Conservation (phyloP, 2,329 filamentous ascomycete species). For the Xylaria sp. region DNA sequence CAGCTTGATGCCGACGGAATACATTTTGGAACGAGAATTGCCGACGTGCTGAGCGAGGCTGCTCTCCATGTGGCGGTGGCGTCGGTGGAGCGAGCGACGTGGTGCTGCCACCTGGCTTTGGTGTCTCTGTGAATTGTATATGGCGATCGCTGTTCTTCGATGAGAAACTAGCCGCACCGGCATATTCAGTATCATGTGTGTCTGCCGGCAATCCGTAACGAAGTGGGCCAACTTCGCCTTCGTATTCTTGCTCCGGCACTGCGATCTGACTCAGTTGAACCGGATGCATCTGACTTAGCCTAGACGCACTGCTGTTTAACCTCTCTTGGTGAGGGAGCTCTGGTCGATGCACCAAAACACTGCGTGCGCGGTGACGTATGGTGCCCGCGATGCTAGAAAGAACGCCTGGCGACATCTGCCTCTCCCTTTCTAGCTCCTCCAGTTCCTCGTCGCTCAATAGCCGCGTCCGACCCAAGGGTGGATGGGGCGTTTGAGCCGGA, state of each 20-base stretch:
- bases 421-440: slow-evolving; percentile 62
- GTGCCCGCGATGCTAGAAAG: slow-evolving; percentile 68
- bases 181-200: slow-evolving; percentile 60
- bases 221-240: slow-evolving; percentile 55
- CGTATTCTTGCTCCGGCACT: slow-evolving; percentile 58
- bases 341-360: slow-evolving; percentile 54
- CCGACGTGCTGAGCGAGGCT: slow-evolving; percentile 65
- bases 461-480: slow-evolving; percentile 86
- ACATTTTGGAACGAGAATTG: slow-evolving; percentile 95
- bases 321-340: slow-evolving; percentile 54
- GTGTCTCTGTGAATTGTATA: slow-evolving; percentile 59
- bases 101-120: slow-evolving; percentile 55
- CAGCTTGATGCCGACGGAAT: slow-evolving; percentile 68
- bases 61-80: slow-evolving; percentile 65
- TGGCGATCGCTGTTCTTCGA: slow-evolving; percentile 54
- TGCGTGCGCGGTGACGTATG: slow-evolving; percentile 59
- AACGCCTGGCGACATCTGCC: slow-evolving; percentile 58
- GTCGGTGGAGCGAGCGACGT: slow-evolving; percentile 64
- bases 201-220: slow-evolving; percentile 61
- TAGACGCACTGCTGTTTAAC: slow-evolving; percentile 46
- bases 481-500: slow-evolving; percentile 62
- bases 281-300: slow-evolving; percentile 67
- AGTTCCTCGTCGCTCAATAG: slow-evolving; percentile 77
- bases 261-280: slow-evolving; percentile 71
- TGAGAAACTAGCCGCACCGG: slow-evolving; percentile 60